A percentile compares a stretch with the other conserved stretches of the same genome.
These are phyloP conservation scores for Populus pruinosa DNA, from an alignment of 345 rosid genomes.

Conservation along the genomic window DNA sequence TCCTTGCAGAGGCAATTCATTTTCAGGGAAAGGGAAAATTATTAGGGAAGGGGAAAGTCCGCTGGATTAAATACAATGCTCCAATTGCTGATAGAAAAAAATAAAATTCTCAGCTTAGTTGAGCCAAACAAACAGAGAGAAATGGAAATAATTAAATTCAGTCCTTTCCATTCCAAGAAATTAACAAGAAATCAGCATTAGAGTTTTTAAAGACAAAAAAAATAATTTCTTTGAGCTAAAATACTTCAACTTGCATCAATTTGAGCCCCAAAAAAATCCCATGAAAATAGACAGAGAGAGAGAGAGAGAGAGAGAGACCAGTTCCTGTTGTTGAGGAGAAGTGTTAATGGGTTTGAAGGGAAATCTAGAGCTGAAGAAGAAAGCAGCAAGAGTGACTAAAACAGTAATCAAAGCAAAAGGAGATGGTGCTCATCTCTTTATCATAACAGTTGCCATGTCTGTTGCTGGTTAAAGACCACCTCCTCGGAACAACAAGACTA, in stretches of 20 bases:
- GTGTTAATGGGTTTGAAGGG: constrained; percentile 21
- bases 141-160: background rate
- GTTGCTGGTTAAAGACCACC: background rate
- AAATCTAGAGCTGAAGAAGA: constrained; percentile 36
- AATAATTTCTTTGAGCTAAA: background rate
- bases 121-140: background rate
- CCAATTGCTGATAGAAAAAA: background rate
- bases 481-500: background rate
- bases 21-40: background rate
- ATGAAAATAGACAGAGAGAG: background rate
- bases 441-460: background rate
- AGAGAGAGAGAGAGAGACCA: background rate
- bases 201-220: background rate
- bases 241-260: background rate
- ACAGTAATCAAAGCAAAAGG: constrained; percentile 34
- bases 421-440: background rate
- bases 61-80: background rate
- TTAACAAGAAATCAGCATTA: background rate
- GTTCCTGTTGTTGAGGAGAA: constrained; percentile 35
- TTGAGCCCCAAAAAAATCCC: background rate
- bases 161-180: background rate
- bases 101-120: background rate
- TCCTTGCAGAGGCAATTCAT: background rate
- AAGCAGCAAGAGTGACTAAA: constrained; percentile 43
- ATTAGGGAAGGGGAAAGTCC: background rate